Conservation (phyloP, 257 asterid species). For the Sherardia arvensis region DNA sequence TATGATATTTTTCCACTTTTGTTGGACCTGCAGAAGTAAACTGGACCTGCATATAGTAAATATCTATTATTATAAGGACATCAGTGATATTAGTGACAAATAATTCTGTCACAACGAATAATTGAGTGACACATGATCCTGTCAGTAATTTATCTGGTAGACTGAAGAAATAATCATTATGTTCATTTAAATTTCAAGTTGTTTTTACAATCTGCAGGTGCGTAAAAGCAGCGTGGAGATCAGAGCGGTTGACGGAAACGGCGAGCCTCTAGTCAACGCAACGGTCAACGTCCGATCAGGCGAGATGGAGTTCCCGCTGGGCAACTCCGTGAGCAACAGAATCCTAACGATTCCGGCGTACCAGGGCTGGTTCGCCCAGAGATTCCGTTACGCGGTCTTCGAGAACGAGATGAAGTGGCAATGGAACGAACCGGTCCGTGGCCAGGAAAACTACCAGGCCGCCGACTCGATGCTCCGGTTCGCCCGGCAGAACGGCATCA, state of each 20-base stretch:
- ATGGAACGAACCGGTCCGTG: slow-evolving; percentile 23
- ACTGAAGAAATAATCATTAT: too few relatives aligned
- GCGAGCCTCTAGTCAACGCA: slow-evolving; percentile 43
- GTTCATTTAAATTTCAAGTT: too few relatives aligned
- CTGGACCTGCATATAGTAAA: too few relatives aligned
- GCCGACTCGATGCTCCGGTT: slow-evolving; percentile 37
- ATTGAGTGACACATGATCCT: too few relatives aligned
- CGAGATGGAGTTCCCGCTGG: slow-evolving; percentile 26
- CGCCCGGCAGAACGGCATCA: slow-evolving; percentile 13
- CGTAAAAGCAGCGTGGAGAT: slow-evolving; percentile 46
- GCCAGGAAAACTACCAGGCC: slow-evolving; percentile 28
- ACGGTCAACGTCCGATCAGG: slow-evolving; percentile 25
- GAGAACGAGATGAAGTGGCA: slow-evolving; percentile 73
- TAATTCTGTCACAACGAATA: too few relatives aligned
- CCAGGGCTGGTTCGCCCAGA: slow-evolving; percentile 44
- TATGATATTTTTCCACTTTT: too few relatives aligned
- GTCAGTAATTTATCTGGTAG: too few relatives aligned
- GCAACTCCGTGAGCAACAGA: slow-evolving; percentile 41
- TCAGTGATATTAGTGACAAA: too few relatives aligned
- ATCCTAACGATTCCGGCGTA: slow-evolving; percentile 36
- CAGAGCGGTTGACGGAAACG: slow-evolving; percentile 41
- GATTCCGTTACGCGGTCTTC: slow-evolving; percentile 55
- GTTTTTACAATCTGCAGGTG: slow-evolving; percentile 22
- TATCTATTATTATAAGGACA: too few relatives aligned
- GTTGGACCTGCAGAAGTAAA: too few relatives aligned